These are phyloP conservation scores for Penicillium sp. DNA, from an alignment of 2,329 filamentous ascomycete genomes.

Conservation along the genomic window DNA sequence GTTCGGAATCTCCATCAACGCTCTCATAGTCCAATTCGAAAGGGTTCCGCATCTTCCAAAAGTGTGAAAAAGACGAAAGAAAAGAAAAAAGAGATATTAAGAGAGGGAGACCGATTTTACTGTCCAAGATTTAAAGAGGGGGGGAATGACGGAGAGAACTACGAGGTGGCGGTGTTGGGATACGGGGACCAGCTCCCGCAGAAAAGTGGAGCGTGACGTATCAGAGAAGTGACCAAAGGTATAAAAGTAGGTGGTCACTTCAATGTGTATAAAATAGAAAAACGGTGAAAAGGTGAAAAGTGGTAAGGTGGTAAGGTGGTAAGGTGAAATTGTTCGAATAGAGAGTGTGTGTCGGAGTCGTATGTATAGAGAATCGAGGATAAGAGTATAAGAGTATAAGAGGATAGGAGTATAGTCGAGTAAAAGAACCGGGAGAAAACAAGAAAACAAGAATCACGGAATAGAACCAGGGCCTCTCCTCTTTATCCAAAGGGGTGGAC, in stretches of 20 bases:
- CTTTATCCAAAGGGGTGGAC: conserved; percentile 24
- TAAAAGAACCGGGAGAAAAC: conserved; percentile 5
- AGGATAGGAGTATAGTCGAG: not conserved
- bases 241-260: not conserved
- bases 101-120: conserved; percentile 7
- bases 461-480: conserved; percentile 9
- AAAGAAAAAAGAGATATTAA: not conserved
- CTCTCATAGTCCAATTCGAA: conserved; percentile 27
- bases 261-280: not conserved
- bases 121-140: conserved; percentile 6
- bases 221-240: conserved; percentile 3
- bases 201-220: conserved; percentile 14
- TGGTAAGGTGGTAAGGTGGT: not conserved
- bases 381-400: not conserved
- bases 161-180: conserved; percentile 12
- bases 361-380: not conserved
- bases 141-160: conserved; percentile 6
- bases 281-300: not conserved
- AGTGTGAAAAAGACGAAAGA: not conserved
- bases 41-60: conserved; percentile 23
- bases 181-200: conserved; percentile 10
- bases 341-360: too few relatives aligned
- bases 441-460: conserved; percentile 2
- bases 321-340: not conserved
- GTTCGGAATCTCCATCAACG: conserved; percentile 19